Evolutionary conservation across 768 basidiomycete genomes (phyloP), one percentile per base, ranked within the genome.

Genomic region (Suillus hirtellus): DNA sequence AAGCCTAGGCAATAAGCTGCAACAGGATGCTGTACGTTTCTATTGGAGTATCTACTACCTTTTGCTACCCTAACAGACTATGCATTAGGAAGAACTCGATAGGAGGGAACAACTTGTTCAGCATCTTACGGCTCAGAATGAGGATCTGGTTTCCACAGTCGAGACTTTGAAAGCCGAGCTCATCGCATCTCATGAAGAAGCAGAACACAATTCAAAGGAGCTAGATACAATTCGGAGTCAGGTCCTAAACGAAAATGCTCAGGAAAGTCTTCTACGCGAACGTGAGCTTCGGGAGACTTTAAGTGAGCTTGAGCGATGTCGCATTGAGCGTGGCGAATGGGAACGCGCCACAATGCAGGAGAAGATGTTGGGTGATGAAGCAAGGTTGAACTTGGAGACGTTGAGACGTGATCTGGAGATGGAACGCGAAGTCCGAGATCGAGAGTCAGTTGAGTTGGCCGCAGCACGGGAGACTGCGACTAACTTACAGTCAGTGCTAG

Each of bases 31-130:
- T 70, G 97, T 99, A 80, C 68, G 89, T 84, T 21, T 4, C 59
- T 24, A 53, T 46, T 31, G 43, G 37, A 43, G 12, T 52, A 38
- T 55, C 17, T 60, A 27, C 53, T 6, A 38, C 47, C 38, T 19
- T 43, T 21, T 42, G 38, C 43, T 24, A 37, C 44, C 31, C 61
- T 38, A 34, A 49, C 54, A 14, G 43, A 21, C n/a, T 35, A 14
- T 68, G 71, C 68, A 61, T 80, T 31, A 99, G 96, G 97, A 99
- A 87, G 97, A 99, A 83, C 89, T 99, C 49, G 97, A 99, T 81
- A 84, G 95, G 66, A 84, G 93, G 65, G 95, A 95, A 72, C 89
- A 92, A 68, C 82, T 89, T 42, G 84, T 97, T 40, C 90, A 91
- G 63, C 86, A 89, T 64, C 78, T 99, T 34, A 88, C 85, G 2